A percentile compares a stretch with the other conserved stretches of the same genome.
These are phyloP conservation scores for Cytospora mali DNA, from an alignment of 2,329 filamentous ascomycete species.

Conservation along the genomic window DNA sequence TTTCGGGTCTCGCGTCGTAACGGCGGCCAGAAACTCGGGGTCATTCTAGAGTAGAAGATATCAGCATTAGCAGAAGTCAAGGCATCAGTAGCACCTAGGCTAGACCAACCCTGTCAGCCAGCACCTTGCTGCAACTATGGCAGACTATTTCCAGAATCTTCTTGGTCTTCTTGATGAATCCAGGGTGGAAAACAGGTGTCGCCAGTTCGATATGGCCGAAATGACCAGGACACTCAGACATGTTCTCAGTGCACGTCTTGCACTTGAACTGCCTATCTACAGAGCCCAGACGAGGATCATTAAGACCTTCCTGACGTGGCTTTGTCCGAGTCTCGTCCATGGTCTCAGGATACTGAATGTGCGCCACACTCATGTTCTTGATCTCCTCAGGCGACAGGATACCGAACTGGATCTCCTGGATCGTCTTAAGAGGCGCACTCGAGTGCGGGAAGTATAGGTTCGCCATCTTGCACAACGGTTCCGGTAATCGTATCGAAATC, in stretches of 20 bases:
- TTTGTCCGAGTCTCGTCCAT: conserved; percentile 96
- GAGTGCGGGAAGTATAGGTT: conserved; percentile 90
- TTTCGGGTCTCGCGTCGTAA: conserved; percentile 88
- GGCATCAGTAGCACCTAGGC: conserved; percentile 47
- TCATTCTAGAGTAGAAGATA: conserved; percentile 71
- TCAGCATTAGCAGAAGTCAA: conserved; percentile 47
- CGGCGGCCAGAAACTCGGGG: conserved; percentile 78
- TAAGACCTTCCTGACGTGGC: conserved; percentile 88
- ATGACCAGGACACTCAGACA: conserved; percentile 94
- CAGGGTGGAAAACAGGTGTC: conserved; percentile 90
- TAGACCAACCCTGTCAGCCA: conserved; percentile 96
- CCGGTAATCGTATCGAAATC: conserved; percentile 33
- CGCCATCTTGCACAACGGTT: conserved; percentile 69
- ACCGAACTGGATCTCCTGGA: conserved; percentile 99
- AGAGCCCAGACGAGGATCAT: conserved; percentile 93
- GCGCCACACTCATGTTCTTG: conserved; percentile 96
- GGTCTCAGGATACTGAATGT: conserved; percentile 97
- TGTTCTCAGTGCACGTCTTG: conserved; percentile 93
- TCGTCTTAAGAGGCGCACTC: conserved; percentile 93
- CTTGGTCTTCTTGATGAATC: conserved; percentile 99
- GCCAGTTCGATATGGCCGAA: conserved; percentile 99
- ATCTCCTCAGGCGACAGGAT: conserved; percentile 98
- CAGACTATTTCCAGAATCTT: conserved; percentile 98
- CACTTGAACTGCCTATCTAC: conserved; percentile 96
- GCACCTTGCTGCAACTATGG: conserved; percentile 97